Conservation (phyloP, 176 grass and related monocot genomes). For the Cocos nucifera region DNA sequence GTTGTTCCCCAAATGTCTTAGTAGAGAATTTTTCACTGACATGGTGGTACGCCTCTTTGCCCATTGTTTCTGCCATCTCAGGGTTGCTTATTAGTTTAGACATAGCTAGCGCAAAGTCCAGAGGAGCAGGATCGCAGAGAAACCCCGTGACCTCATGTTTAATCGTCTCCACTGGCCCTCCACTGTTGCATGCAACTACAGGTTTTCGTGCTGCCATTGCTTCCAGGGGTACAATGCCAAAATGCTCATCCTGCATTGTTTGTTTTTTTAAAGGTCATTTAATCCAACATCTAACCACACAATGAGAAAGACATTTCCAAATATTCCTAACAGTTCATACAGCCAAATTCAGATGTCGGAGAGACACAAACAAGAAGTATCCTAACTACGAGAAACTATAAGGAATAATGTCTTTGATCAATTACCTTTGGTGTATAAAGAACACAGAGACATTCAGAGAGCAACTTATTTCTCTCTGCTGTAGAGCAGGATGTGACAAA, state of each 20-base stretch:
- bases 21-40: conserved; percentile 65
- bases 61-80: conserved; percentile 53
- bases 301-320: too few species aligned
- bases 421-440: conserved; percentile 81
- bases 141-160: conserved; percentile 65
- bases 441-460: conserved; percentile 87
- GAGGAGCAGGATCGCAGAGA: conserved; percentile 58
- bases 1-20: conserved; percentile 66
- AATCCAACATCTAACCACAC: too few species aligned
- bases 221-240: conserved; percentile 92
- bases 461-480: conserved; percentile 83
- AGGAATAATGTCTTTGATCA: not conserved
- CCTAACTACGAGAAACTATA: too few species aligned
- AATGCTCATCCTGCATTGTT: conserved; percentile 68
- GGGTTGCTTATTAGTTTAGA: conserved; percentile 47
- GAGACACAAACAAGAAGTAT: too few species aligned
- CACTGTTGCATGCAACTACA: conserved; percentile 89
- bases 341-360: too few species aligned
- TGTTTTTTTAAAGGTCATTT: too few species aligned
- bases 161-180: conserved; percentile 82
- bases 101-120: conserved; percentile 68
- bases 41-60: conserved; percentile 54
- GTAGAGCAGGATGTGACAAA: conserved; percentile 86
- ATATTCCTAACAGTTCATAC: too few species aligned
- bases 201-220: conserved; percentile 85